phyloP scores from a whole-genome alignment of 208 protist species.

The Tritrichomonas foetus region DNA sequence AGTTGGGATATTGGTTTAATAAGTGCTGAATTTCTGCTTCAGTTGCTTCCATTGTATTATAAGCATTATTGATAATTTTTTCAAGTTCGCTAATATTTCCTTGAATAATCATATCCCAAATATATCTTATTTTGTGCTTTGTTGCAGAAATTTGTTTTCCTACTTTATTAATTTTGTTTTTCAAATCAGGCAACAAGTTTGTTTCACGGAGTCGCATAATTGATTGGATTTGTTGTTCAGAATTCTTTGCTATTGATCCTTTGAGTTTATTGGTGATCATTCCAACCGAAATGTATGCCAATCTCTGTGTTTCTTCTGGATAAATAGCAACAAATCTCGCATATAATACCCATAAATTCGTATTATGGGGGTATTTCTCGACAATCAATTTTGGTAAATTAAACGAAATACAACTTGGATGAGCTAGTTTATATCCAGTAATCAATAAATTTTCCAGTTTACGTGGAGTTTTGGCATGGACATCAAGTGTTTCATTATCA shows the following conservation, averaged over 20 bases:
- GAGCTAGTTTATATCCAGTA: not conserved
- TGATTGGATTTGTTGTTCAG: not conserved
- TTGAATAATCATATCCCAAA: slow-evolving; percentile 22
- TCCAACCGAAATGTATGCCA: not conserved
- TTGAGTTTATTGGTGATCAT: not conserved
- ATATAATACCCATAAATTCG: not conserved
- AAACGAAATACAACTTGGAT: not conserved
- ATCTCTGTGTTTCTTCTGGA: not conserved
- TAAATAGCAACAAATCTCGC: not conserved
- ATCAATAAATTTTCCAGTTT: not conserved
- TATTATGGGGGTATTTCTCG: not conserved
- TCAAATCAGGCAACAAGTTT: not conserved
- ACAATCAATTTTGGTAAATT: not conserved
- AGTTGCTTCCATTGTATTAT: not conserved
- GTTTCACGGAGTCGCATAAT: not conserved
- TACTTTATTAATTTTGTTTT: not conserved
- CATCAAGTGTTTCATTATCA: not conserved
- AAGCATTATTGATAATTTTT: not conserved
- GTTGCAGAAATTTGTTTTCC: not conserved
- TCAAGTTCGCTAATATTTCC: not conserved
- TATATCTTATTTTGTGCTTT: not conserved
- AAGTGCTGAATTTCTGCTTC: not conserved
- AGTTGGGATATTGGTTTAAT: not conserved
- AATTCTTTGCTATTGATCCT: not conserved
- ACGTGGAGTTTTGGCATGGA: not conserved